Evolutionary conservation across 2,329 filamentous ascomycete species (phyloP).

Genomic region (Davidsoniella virescens): DNA sequence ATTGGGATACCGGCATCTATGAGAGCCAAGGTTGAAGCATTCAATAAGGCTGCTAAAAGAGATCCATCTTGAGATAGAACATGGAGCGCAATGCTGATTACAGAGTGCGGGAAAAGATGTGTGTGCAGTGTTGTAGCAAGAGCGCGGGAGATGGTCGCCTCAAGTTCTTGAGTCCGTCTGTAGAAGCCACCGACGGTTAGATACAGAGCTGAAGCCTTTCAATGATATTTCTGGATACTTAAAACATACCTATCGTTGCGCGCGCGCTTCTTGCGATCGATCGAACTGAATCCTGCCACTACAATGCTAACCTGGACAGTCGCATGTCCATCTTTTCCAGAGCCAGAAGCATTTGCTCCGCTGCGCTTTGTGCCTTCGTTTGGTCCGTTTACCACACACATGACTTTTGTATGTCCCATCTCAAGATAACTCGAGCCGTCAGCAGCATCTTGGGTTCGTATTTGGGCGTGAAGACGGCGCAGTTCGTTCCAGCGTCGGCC

Average conservation of each 20-base stretch:
- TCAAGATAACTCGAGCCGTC: constrained; percentile 89
- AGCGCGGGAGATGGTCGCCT: constrained; percentile 60
- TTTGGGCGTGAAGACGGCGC: constrained; percentile 71
- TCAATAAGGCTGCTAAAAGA: constrained; percentile 75
- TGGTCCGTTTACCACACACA: constrained; percentile 81
- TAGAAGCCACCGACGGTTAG: constrained; percentile 5
- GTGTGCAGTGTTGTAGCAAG: constrained; percentile 68
- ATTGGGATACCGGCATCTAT: constrained; percentile 93
- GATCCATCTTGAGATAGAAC: constrained; percentile 83
- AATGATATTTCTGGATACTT: neutral
- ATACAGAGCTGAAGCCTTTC: neutral
- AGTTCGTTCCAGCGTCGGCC: constrained; percentile 94
- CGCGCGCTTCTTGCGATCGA: constrained; percentile 64
- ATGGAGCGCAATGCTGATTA: constrained; percentile 69
- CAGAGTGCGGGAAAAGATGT: constrained; percentile 75
- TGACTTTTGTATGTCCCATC: constrained; percentile 94
- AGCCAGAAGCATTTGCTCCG: neutral
- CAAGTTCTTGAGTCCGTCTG: constrained; percentile 67
- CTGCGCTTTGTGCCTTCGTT: constrained; percentile 35
- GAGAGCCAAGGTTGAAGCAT: constrained; percentile 78
- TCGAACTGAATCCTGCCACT: constrained; percentile 73
- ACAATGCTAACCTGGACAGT: constrained; percentile 68
- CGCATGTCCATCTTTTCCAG: constrained; percentile 22
- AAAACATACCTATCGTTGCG: constrained; percentile 60
- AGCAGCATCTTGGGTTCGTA: constrained; percentile 80